Evolutionary conservation across 2,329 filamentous ascomycete genomes (phyloP).

Genomic region (Ascochyta viciae-villosae): DNA sequence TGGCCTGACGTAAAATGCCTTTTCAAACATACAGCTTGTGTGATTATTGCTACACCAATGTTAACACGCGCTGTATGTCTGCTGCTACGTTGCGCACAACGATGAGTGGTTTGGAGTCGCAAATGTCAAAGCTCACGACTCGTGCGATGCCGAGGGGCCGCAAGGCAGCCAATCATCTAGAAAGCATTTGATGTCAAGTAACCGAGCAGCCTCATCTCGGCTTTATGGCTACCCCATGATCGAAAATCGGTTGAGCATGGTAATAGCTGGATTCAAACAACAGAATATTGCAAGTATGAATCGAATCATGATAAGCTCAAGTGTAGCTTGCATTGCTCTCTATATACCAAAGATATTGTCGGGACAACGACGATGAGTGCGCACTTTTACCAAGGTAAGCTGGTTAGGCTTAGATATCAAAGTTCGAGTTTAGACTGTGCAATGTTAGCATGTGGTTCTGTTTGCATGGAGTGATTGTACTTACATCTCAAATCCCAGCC

Average conservation of each 20-base stretch:
- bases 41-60: no score
- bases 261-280: neutral
- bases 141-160: conserved; percentile 10
- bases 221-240: neutral
- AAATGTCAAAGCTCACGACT: conserved; percentile 12
- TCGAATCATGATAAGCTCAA: neutral
- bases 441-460: conserved; percentile 26
- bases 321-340: neutral
- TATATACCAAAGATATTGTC: neutral
- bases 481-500: conserved; percentile 69
- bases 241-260: neutral
- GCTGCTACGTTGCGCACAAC: neutral
- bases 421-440: conserved; percentile 29
- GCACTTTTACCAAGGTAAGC: neutral
- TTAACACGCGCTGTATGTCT: neutral
- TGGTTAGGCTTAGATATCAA: neutral
- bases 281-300: no score
- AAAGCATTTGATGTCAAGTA: conserved; percentile 11
- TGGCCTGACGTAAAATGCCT: no score
- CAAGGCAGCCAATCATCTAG: conserved; percentile 12
- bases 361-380: neutral
- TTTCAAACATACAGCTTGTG: neutral
- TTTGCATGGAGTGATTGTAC: conserved; percentile 6
- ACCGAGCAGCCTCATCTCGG: conserved; percentile 14
- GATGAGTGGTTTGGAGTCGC: neutral